phyloP scores from a whole-genome alignment of 345 rosid genomes.

The Lagerstroemia speciosa region DNA sequence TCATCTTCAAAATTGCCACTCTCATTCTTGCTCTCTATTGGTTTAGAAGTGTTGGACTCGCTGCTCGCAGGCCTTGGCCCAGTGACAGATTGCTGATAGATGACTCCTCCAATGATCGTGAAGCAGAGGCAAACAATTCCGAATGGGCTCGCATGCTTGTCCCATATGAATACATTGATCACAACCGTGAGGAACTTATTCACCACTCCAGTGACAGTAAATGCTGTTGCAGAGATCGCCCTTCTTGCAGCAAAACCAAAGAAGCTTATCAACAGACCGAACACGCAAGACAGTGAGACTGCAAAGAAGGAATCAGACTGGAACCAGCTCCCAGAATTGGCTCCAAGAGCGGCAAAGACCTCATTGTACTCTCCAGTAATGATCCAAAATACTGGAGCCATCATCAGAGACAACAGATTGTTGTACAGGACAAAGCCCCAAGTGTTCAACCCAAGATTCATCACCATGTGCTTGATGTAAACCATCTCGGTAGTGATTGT shows the following conservation, averaged over 20 bases:
- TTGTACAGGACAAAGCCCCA: constrained; percentile 96
- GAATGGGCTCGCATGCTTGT: constrained; percentile 84
- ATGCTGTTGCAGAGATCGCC: constrained; percentile 92
- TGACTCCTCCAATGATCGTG: constrained; percentile 80
- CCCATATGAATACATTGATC: constrained; percentile 93
- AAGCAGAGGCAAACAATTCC: constrained; percentile 84
- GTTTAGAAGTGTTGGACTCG: constrained; percentile 33
- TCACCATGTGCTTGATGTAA: constrained; percentile 92
- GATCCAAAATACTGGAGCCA: constrained; percentile 89
- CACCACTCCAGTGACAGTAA: constrained; percentile 95
- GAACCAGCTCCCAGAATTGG: constrained; percentile 47
- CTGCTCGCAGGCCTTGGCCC: constrained; percentile 21
- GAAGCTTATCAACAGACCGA: constrained; percentile 89
- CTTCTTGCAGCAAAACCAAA: constrained; percentile 91
- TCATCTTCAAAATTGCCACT: constrained; percentile 31
- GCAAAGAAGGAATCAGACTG: constrained; percentile 53
- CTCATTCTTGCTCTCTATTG: constrained; percentile 18
- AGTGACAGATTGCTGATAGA: constrained; percentile 92
- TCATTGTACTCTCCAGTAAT: constrained; percentile 70
- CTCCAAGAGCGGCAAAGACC: constrained; percentile 50
- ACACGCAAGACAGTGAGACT: constrained; percentile 73
- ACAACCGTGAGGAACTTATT: constrained; percentile 93
- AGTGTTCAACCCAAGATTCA: constrained; percentile 83
- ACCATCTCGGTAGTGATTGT: constrained; percentile 96
- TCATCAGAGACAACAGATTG: constrained; percentile 76